Evolutionary conservation across 2,329 filamentous ascomycete species (phyloP).

Genomic region (Boeremia lycopersici): DNA sequence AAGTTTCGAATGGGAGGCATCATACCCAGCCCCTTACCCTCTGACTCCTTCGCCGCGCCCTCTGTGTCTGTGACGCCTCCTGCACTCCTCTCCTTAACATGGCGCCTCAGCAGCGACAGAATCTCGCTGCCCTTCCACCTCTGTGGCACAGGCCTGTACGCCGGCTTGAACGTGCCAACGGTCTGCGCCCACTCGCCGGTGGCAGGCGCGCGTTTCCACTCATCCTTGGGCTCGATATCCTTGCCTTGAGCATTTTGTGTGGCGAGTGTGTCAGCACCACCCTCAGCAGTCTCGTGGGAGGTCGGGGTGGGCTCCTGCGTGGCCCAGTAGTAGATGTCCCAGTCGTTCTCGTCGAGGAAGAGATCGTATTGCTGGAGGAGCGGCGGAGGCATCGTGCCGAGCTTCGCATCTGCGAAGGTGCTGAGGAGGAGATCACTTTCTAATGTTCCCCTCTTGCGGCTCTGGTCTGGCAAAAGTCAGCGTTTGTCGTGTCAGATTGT

Average conservation of each 20-base stretch:
- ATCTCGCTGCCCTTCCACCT: slow-evolving; percentile 87
- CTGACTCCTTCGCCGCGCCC: slow-evolving; percentile 41
- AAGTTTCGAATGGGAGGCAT: slow-evolving; percentile 59
- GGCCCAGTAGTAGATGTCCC: slow-evolving; percentile 99
- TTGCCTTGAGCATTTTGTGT: slow-evolving; percentile 54
- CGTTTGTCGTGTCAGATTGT: neutral
- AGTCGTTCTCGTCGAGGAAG: slow-evolving; percentile 98
- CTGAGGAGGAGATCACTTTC: slow-evolving; percentile 95
- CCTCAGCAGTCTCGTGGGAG: slow-evolving; percentile 63
- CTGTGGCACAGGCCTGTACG: slow-evolving; percentile 85
- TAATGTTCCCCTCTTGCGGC: slow-evolving; percentile 92
- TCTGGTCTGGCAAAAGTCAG: slow-evolving; percentile 72
- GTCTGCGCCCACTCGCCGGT: slow-evolving; percentile 96
- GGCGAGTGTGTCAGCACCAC: slow-evolving; percentile 53
- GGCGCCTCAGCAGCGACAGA: slow-evolving; percentile 73
- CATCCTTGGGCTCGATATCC: slow-evolving; percentile 51
- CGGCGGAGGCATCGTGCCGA: slow-evolving; percentile 71
- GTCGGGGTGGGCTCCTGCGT: slow-evolving; percentile 77
- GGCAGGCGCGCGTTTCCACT: slow-evolving; percentile 59
- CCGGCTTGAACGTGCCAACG: slow-evolving; percentile 89
- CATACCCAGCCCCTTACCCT: slow-evolving; percentile 52
- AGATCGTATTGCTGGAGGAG: slow-evolving; percentile 85
- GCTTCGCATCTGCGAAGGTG: slow-evolving; percentile 85
- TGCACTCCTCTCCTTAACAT: slow-evolving; percentile 76
- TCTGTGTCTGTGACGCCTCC: slow-evolving; percentile 56